These are phyloP conservation scores for Carex arenaria DNA, from an alignment of 202 grass and related monocot species.

Conservation along the genomic window DNA sequence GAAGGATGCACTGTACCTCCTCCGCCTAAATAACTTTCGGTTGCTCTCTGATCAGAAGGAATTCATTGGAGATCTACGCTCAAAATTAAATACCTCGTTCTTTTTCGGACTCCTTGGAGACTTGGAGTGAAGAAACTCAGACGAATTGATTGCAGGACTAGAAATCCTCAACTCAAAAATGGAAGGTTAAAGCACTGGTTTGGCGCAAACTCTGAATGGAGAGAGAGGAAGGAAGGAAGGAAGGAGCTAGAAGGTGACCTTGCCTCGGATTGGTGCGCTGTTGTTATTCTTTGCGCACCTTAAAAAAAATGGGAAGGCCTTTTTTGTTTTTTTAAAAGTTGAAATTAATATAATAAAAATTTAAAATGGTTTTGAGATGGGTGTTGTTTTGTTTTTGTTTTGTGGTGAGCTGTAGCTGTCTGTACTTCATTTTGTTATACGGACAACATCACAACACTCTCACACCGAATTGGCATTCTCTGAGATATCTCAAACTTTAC, in stretches of 20 bases:
- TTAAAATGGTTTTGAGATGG: slow-evolving; percentile 6
- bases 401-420: slow-evolving; percentile 15
- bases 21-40: neutral
- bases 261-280: slow-evolving; percentile 3
- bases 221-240: neutral
- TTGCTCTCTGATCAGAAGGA: slow-evolving; percentile 3
- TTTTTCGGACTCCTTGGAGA: neutral
- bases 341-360: neutral
- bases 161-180: neutral
- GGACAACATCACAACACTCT: neutral
- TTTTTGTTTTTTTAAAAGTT: neutral
- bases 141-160: neutral
- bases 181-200: neutral
- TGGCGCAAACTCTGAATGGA: neutral
- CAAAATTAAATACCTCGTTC: neutral
- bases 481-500: too few relatives aligned
- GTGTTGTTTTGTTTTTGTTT: neutral
- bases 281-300: slow-evolving; percentile 21
- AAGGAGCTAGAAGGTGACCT: slow-evolving; percentile 12
- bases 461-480: too few relatives aligned
- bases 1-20: neutral
- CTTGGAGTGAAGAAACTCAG: neutral
- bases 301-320: slow-evolving; percentile 14
- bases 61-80: slow-evolving; percentile 16
- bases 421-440: neutral